Evolutionary conservation across 805 yeast species (phyloP).

Genomic region (Saccharomycopsis malanga): DNA sequence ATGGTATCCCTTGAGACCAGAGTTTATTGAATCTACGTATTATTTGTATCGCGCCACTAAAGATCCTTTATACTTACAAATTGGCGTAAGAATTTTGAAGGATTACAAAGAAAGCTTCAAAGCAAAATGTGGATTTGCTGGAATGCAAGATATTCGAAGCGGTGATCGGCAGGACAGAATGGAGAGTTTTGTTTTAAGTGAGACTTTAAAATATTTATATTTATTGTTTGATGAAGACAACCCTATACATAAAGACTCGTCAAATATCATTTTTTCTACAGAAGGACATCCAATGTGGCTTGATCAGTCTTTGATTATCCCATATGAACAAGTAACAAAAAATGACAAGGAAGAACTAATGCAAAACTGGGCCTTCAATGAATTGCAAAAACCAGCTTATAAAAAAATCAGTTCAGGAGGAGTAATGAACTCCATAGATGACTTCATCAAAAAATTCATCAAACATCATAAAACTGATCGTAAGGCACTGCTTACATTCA

Average conservation of each 20-base stretch:
- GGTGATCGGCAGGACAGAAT: conserved; percentile 67
- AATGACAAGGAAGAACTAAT: neutral
- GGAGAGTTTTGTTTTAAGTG: conserved; percentile 89
- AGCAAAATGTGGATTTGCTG: conserved; percentile 75
- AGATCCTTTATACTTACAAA: conserved; percentile 75
- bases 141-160: conserved; percentile 58
- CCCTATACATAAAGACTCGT: conserved; percentile 37
- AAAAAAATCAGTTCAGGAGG: neutral
- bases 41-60: conserved; percentile 74
- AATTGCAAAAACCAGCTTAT: neutral
- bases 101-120: conserved; percentile 47
- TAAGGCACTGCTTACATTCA: conserved; percentile 2
- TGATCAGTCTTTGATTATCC: conserved; percentile 30
- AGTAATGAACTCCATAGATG: neutral
- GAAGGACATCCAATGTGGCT: conserved; percentile 92
- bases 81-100: conserved; percentile 60
- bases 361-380: neutral
- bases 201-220: conserved; percentile 77
- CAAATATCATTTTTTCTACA: conserved; percentile 56
- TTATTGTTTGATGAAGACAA: conserved; percentile 69
- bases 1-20: conserved; percentile 94
- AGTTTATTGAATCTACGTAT: conserved; percentile 83
- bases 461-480: neutral
- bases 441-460: neutral
- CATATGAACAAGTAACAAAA: conserved; percentile 23